Base-by-base conservation (phyloP, 2,329 filamentous ascomycete species). In the Fusarium anguioides region DNA sequence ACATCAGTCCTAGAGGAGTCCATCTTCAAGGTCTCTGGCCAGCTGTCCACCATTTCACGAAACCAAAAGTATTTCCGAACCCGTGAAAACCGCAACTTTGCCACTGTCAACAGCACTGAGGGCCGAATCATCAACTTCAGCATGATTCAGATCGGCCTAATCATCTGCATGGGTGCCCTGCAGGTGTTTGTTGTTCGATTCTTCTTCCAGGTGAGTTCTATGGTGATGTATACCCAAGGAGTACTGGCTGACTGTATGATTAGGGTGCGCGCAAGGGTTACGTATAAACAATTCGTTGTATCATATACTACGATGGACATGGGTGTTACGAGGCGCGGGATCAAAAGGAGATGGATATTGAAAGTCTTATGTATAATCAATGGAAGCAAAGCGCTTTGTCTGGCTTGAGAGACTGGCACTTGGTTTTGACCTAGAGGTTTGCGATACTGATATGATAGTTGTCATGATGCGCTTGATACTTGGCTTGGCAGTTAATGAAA, bases 61-160 rank as follows among this genome's bases (percentile, higher is more conserved):
- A 97, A 97, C 83, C 96, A 99, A 77, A 99, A 99, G 80, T 99
- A 99, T 84, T 99, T 99, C 89, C 92, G 96, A 66, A 99, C 96
- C 4, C 90, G 96, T 70, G 96, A 99, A 85, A 99, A 99, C 86
- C 88, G 96, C 65, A 99, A 99, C 82, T 98, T 99, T 82, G 96
- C 93, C 82, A 99, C 96, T 11, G 96, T 99, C 74, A 87, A 93
- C 79, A 97, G 94, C 82, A 99, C 96, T 37, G 96, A 99, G 84
- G 89, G 88, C 78, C 87, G 96, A 67, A 99, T 99, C 75, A 94
- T 97, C 83, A 98, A 97, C 82, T 97, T 99, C 80, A 97, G 93
- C 78, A 84, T 99, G 76, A 91, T 98, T 73, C 96, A 99, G 84
- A 91, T 92, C 69, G 86, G 87, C 66, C 89, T 99, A 83, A 96